Conservation (phyloP, 768 basidiomycete species). For the Boletus vermiculosoides region DNA sequence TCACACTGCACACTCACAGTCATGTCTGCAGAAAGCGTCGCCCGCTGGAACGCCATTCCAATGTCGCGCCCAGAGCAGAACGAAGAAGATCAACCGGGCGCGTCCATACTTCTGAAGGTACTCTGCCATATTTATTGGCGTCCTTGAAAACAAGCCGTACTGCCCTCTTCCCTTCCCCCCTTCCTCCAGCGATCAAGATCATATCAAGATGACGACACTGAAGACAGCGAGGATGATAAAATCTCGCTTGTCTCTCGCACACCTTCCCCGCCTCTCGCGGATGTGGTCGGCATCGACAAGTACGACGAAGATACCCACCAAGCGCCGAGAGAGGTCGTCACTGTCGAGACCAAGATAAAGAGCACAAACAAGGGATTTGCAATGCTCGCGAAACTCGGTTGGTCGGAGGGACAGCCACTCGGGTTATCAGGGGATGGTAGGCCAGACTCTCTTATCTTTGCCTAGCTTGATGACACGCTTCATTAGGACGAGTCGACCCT, state of each 20-base stretch:
- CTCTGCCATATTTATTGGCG: slow-evolving; percentile 51
- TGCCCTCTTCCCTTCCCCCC: slow-evolving; percentile 49
- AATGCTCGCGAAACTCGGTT: slow-evolving; percentile 78
- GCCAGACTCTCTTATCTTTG: slow-evolving; percentile 5
- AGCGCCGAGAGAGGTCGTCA: slow-evolving; percentile 61
- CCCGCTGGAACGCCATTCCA: slow-evolving; percentile 74
- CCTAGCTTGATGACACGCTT: background rate
- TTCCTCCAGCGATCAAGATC: slow-evolving; percentile 62
- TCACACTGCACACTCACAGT: background rate
- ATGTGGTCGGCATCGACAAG: slow-evolving; percentile 57
- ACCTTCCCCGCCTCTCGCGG: slow-evolving; percentile 60
- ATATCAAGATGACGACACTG: slow-evolving; percentile 35
- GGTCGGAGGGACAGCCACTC: slow-evolving; percentile 76
- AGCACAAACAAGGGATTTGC: slow-evolving; percentile 77
- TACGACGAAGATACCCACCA: slow-evolving; percentile 65
- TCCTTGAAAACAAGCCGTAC: slow-evolving; percentile 47
- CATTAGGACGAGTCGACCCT: slow-evolving; percentile 74
- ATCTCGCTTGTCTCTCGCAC: slow-evolving; percentile 72
- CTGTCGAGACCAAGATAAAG: slow-evolving; percentile 80
- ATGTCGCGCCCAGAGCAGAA: slow-evolving; percentile 36
- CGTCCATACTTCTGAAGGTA: slow-evolving; percentile 59
- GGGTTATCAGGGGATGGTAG: slow-evolving; percentile 76
- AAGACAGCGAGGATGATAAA: slow-evolving; percentile 60
- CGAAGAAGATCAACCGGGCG: slow-evolving; percentile 23
- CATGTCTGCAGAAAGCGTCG: slow-evolving; percentile 67